Base-by-base conservation (phyloP, 23 red algal genomes). In the Chondrus crispus region DNA sequence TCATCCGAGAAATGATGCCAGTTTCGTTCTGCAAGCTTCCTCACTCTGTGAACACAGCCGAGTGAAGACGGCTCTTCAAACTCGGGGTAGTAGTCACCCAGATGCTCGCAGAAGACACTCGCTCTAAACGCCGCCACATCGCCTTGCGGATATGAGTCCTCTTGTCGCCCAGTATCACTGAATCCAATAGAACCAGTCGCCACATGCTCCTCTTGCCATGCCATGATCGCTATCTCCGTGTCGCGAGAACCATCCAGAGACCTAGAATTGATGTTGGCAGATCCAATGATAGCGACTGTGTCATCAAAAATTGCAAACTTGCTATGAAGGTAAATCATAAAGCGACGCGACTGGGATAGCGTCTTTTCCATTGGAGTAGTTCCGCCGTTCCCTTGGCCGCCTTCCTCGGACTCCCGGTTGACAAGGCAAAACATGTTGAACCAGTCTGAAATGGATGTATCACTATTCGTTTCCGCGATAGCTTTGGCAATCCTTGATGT, bases 291-390 rank as follows among this genome's bases (percentile, higher is more conserved):
- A 69, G 75, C 89, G 18, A 72, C 42, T 14, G 84, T 85, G 80
- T 96, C 94, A 82, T 96, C 94, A 79, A 96, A 88, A 72, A 91
- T 51, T n/a, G 73, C 83, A 85, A 75, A 85, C 72, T 96, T 96
- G 71, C 78, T 86, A 40, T 96, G 94, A 37, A 82, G 37, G 36
- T 96, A 96, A 58, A 96, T 86, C 85, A 90, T 96, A 52, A 84
- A 91, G 19, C 94, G 80, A 18, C 92, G 82, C n/a, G 81, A 80
- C 24, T 52, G 39, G 22, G 83, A 71, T 42, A 94, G 75, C 33
- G 41, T 62, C 46, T 79, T 40, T 68, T 94, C 92, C 0, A 84
- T 18, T 29, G 54, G 66, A 51, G 29, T 82, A 26, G 32, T 88
- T 78, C 84, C 92, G 14, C 66, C 84, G 68, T 88, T 79, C 18